phyloP scores from a whole-genome alignment of 1,284 basidiomycete genomes.

The Somion occarium region DNA sequence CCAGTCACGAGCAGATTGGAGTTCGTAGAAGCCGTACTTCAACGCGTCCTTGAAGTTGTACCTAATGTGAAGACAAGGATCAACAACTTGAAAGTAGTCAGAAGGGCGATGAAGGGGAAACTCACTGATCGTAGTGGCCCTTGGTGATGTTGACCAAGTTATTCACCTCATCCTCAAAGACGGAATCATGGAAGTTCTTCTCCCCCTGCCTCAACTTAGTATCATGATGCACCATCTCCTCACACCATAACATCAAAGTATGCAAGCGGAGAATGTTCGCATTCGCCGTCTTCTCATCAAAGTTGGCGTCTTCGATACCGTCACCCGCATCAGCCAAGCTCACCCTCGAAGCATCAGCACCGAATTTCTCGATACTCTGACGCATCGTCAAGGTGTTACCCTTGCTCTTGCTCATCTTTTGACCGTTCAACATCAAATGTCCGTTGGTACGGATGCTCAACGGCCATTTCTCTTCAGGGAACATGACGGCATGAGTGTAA shows the following conservation, averaged over 20 bases:
- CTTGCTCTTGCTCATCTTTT: slow-evolving; percentile 99
- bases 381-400: slow-evolving; percentile 83
- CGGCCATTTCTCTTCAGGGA: slow-evolving; percentile 94
- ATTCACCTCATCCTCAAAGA: slow-evolving; percentile 93
- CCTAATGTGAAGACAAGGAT: slow-evolving; percentile 34
- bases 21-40: slow-evolving; percentile 95
- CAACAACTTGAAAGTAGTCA: neutral
- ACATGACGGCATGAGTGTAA: slow-evolving; percentile 93
- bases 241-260: slow-evolving; percentile 90
- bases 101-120: slow-evolving; percentile 12
- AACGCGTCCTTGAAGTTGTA: slow-evolving; percentile 95
- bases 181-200: slow-evolving; percentile 74
- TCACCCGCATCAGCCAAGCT: slow-evolving; percentile 96
- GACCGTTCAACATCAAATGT: slow-evolving; percentile 96
- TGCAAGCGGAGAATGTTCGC: slow-evolving; percentile 94
- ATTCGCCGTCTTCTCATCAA: slow-evolving; percentile 98
- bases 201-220: slow-evolving; percentile 70
- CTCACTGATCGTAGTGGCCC: slow-evolving; percentile 75
- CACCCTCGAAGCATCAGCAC: slow-evolving; percentile 90
- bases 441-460: slow-evolving; percentile 92
- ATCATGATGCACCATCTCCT: slow-evolving; percentile 77
- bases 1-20: slow-evolving; percentile 91
- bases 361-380: slow-evolving; percentile 82
- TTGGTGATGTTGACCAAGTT: slow-evolving; percentile 80
- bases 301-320: slow-evolving; percentile 96